Conservation (phyloP, 1,139 yeast genomes). For the Blastobotrys capitulatus region DNA sequence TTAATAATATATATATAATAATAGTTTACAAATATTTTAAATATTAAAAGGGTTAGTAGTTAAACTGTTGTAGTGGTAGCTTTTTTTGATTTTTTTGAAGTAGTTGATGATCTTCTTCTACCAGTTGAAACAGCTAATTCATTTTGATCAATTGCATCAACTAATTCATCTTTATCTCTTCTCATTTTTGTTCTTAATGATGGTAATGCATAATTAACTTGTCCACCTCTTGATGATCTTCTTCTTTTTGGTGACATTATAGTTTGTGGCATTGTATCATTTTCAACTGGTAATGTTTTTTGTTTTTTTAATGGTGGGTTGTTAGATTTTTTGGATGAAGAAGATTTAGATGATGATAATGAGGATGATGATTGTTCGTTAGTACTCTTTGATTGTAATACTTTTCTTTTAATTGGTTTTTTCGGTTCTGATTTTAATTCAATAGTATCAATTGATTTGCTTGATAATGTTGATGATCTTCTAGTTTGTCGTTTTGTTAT, state of each 20-base stretch:
- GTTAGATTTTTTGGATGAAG: neutral
- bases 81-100: neutral
- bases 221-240: constrained; percentile 19
- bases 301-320: constrained; percentile 6
- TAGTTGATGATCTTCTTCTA: neutral
- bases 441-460: neutral
- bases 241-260: constrained; percentile 8
- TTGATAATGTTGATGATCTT: no score
- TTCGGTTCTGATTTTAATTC: neutral
- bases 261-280: constrained; percentile 17
- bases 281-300: constrained; percentile 16
- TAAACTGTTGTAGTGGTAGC: neutral
- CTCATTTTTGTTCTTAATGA: constrained; percentile 66
- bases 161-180: constrained; percentile 54
- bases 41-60: no score
- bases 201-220: constrained; percentile 62
- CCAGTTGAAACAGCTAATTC: neutral
- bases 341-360: no score
- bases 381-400: constrained; percentile 1
- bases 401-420: neutral
- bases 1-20: no score
- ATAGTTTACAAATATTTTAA: no score
- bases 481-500: no score
- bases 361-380: constrained; percentile 1
- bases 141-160: constrained; percentile 43